phyloP scores from a whole-genome alignment of 352 stramenopile genomes.

The Pythium biforme region DNA sequence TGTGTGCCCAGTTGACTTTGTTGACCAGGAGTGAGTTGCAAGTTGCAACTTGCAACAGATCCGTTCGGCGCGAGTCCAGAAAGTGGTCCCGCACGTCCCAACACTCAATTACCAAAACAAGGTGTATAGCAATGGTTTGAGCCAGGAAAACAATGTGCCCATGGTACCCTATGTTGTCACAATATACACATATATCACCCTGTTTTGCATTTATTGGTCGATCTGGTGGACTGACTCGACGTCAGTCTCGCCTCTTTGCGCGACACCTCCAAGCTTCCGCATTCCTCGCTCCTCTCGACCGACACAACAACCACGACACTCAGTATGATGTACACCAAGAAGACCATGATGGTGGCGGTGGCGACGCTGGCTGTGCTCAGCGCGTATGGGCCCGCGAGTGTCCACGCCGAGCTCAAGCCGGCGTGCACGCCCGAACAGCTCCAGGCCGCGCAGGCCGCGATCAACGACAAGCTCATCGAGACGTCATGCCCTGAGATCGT shows the following conservation, averaged over 20 bases:
- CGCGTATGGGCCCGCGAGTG: neutral
- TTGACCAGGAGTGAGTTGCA: neutral
- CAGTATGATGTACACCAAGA: neutral
- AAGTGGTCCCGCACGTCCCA: neutral
- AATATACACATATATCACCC: no score
- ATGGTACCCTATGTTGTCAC: no score
- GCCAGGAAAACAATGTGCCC: no score
- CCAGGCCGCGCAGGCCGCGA: conserved; percentile 1
- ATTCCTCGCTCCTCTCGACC: neutral
- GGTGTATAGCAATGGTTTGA: no score
- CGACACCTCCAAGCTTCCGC: no score
- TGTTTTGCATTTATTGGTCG: no score
- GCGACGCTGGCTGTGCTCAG: neutral
- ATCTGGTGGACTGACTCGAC: no score
- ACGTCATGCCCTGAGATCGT: conserved; percentile 1
- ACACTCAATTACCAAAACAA: neutral
- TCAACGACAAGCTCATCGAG: conserved; percentile 8
- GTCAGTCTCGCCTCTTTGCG: no score
- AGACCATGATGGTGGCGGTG: neutral
- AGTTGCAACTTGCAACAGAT: no score
- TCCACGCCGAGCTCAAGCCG: neutral
- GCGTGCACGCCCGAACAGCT: conserved; percentile 9
- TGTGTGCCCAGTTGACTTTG: neutral
- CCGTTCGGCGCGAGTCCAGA: neutral
- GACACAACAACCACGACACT: neutral